These are phyloP conservation scores for Pulveroboletus sp. DNA, from an alignment of 768 basidiomycete genomes.

Conservation along the genomic window DNA sequence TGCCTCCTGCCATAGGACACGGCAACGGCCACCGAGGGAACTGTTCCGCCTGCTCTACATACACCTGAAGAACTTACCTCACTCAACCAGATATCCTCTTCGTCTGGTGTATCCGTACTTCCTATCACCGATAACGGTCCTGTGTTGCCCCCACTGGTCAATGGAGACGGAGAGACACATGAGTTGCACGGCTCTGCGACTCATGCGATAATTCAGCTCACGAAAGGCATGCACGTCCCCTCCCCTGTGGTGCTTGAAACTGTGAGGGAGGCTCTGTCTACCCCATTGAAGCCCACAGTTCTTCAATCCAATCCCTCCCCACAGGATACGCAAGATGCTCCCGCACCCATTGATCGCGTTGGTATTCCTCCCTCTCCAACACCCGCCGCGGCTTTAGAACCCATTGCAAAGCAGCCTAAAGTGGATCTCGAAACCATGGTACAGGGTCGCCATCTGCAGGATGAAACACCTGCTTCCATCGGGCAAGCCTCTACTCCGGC, in stretches of 20 bases:
- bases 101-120: constrained; percentile 27
- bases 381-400: not conserved
- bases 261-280: not conserved
- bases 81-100: constrained; percentile 2
- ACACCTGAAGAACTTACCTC: not conserved
- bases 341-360: not conserved
- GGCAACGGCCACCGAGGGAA: constrained; percentile 18
- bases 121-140: constrained; percentile 37
- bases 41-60: constrained; percentile 4
- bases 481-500: constrained; percentile 17
- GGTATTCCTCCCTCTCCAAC: not conserved
- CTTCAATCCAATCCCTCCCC: not conserved
- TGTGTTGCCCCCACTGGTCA: constrained; percentile 3
- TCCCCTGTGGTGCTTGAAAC: constrained; percentile 1
- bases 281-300: not conserved
- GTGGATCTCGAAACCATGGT: not conserved
- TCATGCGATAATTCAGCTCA: constrained; percentile 15
- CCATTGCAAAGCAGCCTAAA: not conserved
- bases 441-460: constrained; percentile 1
- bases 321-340: not conserved
- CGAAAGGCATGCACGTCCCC: not conserved
- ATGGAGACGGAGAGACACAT: constrained; percentile 11
- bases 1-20: constrained; percentile 13
- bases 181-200: constrained; percentile 13
- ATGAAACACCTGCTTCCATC: constrained; percentile 1